Evolutionary conservation across 2,329 filamentous ascomycete species (phyloP).

Genomic region (Pestalotiopsis sp.): DNA sequence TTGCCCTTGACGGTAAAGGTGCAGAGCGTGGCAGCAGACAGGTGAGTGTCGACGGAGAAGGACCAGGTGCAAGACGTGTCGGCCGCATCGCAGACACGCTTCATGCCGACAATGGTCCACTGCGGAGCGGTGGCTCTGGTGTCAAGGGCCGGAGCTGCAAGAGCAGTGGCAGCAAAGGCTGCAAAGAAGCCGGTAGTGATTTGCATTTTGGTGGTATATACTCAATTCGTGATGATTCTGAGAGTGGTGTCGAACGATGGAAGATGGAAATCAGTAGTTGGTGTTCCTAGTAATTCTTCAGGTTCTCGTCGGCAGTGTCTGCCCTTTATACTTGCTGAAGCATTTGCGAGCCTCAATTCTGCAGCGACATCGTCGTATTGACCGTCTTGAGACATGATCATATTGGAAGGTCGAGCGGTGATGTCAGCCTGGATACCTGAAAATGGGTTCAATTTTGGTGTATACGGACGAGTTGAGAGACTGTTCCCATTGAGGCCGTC

Average conservation of each 20-base stretch:
- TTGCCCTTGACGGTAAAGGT: constrained; percentile 35
- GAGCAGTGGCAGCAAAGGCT: constrained; percentile 7
- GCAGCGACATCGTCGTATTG: too few relatives aligned
- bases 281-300: background rate
- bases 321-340: background rate
- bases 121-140: constrained; percentile 18
- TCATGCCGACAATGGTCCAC: constrained; percentile 41
- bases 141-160: background rate
- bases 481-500: background rate
- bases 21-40: constrained; percentile 33
- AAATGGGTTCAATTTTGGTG: too few relatives aligned
- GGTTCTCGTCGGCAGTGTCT: background rate
- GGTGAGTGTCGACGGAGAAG: constrained; percentile 38
- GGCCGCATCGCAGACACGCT: constrained; percentile 36
- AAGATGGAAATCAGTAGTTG: background rate
- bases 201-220: constrained; percentile 8
- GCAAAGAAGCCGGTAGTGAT: constrained; percentile 5
- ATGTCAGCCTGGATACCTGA: too few relatives aligned
- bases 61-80: constrained; percentile 40
- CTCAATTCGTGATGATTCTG: background rate
- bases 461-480: background rate
- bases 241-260: background rate
- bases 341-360: too few relatives aligned
- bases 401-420: too few relatives aligned
- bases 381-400: too few relatives aligned